Percentiles rank a stretch among this genome's conserved stretches.
These are phyloP conservation scores for Podaxis sp. DNA, from an alignment of 768 basidiomycete species.

Conservation along the genomic window DNA sequence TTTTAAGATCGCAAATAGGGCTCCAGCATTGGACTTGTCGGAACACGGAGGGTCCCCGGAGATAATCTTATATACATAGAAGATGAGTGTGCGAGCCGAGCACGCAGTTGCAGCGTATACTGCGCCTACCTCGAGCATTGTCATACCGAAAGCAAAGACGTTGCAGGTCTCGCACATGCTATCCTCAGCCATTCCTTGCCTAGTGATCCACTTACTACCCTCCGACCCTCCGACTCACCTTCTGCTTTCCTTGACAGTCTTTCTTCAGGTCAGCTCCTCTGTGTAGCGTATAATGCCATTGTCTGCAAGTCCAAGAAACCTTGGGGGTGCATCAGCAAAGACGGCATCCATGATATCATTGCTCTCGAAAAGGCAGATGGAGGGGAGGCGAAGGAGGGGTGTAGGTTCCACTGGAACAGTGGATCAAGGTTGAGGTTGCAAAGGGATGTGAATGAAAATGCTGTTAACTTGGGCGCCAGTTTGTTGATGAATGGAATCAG, in stretches of 20 bases:
- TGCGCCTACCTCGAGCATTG: no score
- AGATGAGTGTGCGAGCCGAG: no score
- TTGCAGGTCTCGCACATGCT: conserved; percentile 66
- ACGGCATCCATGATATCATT: conserved; percentile 78
- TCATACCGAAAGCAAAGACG: no score
- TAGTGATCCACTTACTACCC: conserved; percentile 28
- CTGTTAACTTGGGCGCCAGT: background rate
- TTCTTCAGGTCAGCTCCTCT: conserved; percentile 79
- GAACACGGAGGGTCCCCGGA: no score
- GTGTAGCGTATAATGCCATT: conserved; percentile 76
- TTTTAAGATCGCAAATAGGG: no score
- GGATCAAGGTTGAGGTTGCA: conserved; percentile 1
- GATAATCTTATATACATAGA: no score
- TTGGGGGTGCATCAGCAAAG: conserved; percentile 83
- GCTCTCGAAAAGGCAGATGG: conserved; percentile 55
- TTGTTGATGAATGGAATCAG: conserved; percentile 3
- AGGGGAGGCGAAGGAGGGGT: conserved; percentile 29
- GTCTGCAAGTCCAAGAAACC: conserved; percentile 80
- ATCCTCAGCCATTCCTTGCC: conserved; percentile 65
- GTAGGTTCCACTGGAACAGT: background rate
- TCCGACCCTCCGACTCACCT: conserved; percentile 24
- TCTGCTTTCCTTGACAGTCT: conserved; percentile 52
- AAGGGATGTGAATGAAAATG: conserved; percentile 4
- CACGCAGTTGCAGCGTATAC: no score
- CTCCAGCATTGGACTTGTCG: no score